Base-by-base conservation (phyloP, 495 filamentous ascomycete genomes). In the Aspergillus avenaceus region DNA sequence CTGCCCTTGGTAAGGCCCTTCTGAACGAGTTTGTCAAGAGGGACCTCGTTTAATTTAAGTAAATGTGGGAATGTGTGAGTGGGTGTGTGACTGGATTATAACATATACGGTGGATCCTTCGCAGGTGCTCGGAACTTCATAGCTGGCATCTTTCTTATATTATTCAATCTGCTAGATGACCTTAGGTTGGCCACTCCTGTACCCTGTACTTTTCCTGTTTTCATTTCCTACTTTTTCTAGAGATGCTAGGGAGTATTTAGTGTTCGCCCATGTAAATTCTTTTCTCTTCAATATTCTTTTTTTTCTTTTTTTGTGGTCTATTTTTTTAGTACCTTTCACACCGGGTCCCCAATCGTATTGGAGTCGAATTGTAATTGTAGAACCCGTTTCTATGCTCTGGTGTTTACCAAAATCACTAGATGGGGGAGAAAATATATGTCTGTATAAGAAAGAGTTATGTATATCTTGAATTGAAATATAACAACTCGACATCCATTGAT, bases 21-120 rank as follows among this genome's bases (percentile, higher is more conserved):
- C 86, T 91, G 60, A 87, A 86, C 42, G 88, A 97, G 75, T 99
- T 99, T 68, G 88, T 97, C 62, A 88, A 95, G 78, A 80, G 88
- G 62, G 93, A 99, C 74, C 76, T 99, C 65, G 82, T 99, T 71
- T 99, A 85, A 80, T 51, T 29, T 34, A 36, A 46, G 36, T 36
- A 26, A 45, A 23, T 11, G 12, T 41, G 19, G 19, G n/a, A 23
- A 16, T 50, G 36, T 46, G 41, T 19, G 32, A 36, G 23, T 28
- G 28, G 36, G 24, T 49, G 36, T 29, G 42, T 45, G n/a, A 29
- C 6, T 27, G 27, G 18, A 21, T 26, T 13, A 11, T 21, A 25
- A 31, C 13, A 27, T 37, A 14, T 26, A 12, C 11, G 3, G 12
- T 26, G 24, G 29, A 23, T 24, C 23, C 14, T 18, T 11, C 18